These are phyloP conservation scores for Globomyces sp. DNA, from an alignment of 371 early-diverging fungal species.

Conservation along the genomic window DNA sequence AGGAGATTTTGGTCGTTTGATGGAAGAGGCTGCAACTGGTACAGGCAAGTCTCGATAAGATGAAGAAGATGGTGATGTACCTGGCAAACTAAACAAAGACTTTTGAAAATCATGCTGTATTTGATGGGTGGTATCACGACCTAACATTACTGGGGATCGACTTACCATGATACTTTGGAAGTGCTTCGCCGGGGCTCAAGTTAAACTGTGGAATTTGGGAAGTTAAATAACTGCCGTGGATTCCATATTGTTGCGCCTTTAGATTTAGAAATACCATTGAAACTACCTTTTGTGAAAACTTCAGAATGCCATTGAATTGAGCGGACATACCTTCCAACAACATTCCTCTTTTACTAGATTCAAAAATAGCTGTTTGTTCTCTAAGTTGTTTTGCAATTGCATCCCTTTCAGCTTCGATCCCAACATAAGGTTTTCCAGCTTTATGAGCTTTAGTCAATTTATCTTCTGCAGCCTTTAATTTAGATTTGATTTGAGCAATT, in stretches of 20 bases:
- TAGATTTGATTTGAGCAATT: background rate
- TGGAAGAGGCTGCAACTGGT: too few relatives aligned
- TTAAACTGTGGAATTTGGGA: slow-evolving; percentile 10
- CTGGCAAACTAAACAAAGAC: background rate
- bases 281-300: background rate
- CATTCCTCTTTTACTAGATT: slow-evolving; percentile 2
- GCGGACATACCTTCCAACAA: slow-evolving; percentile 5
- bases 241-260: slow-evolving; percentile 9
- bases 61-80: background rate
- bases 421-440: slow-evolving; percentile 5
- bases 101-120: slow-evolving; percentile 3
- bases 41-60: too few relatives aligned
- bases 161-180: background rate
- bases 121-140: background rate
- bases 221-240: background rate
- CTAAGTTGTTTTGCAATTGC: background rate
- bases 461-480: slow-evolving; percentile 1
- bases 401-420: slow-evolving; percentile 4
- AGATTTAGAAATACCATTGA: background rate
- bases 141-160: background rate
- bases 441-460: slow-evolving; percentile 2
- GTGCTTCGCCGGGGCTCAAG: background rate
- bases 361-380: background rate
- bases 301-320: slow-evolving; percentile 13
- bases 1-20: too few relatives aligned